These are phyloP conservation scores for Cylindrotheca fusiformis DNA, from an alignment of 108 stramenopile genomes.

Conservation along the genomic window DNA sequence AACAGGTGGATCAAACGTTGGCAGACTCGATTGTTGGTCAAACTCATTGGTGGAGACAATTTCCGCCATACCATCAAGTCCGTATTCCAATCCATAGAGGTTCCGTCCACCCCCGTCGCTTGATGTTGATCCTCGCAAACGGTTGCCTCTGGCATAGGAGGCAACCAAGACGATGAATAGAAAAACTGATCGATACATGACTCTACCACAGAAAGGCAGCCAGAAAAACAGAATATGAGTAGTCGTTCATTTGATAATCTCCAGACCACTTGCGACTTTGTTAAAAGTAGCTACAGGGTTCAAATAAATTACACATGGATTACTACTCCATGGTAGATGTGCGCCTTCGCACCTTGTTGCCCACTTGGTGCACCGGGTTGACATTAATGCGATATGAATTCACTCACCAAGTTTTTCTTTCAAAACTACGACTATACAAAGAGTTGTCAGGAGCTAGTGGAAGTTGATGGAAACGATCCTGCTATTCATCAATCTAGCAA, in stretches of 20 bases:
- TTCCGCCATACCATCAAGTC: not conserved
- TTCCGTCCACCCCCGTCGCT: not conserved
- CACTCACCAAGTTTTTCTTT: too few relatives aligned
- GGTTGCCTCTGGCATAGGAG: not conserved
- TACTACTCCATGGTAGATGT: not conserved
- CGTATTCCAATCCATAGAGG: not conserved
- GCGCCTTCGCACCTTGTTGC: not conserved
- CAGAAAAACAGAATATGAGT: not conserved
- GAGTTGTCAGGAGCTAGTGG: too few relatives aligned
- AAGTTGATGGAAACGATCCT: too few relatives aligned
- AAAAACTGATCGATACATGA: not conserved
- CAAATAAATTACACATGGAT: not conserved
- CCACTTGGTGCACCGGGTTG: not conserved
- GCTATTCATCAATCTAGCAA: too few relatives aligned
- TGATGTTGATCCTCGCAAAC: not conserved
- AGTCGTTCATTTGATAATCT: not conserved
- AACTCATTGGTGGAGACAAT: not conserved
- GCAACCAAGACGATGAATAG: not conserved
- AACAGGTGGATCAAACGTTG: too few relatives aligned
- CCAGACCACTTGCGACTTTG: not conserved
- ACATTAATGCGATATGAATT: too few relatives aligned
- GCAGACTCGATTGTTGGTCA: not conserved
- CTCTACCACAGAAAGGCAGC: too few relatives aligned
- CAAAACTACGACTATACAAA: too few relatives aligned
- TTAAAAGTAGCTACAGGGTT: not conserved